These are phyloP conservation scores for Pythium brachiatum DNA, from an alignment of 352 stramenopile genomes.

Conservation along the genomic window DNA sequence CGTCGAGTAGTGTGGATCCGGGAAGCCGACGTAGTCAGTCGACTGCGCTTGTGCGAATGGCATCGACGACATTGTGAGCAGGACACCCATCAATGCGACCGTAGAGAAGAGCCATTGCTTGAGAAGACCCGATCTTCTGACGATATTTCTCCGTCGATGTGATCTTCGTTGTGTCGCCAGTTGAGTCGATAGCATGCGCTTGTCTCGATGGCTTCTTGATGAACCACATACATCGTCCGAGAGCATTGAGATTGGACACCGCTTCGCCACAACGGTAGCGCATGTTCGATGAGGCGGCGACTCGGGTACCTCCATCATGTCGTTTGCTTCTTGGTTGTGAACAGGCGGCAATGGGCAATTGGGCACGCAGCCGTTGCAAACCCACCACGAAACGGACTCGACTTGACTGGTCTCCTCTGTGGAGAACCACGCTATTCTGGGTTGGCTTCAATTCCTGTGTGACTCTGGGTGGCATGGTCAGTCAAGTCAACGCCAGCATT, in stretches of 20 bases:
- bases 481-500: background rate
- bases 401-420: no score
- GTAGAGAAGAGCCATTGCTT: background rate
- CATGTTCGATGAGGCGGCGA: background rate
- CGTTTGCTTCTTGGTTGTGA: background rate
- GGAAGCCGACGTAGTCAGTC: constrained; percentile 51
- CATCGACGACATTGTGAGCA: background rate
- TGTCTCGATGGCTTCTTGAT: no score
- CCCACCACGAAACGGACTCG: background rate
- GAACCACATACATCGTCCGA: no score
- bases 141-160: background rate
- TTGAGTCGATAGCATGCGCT: no score
- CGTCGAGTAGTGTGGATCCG: constrained; percentile 60
- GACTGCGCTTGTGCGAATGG: constrained; percentile 36
- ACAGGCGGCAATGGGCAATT: background rate
- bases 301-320: background rate
- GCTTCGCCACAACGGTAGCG: background rate
- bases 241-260: no score
- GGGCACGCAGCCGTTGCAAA: constrained; percentile 1
- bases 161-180: background rate
- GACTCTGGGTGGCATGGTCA: background rate
- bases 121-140: background rate
- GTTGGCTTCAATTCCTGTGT: no score
- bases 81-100: background rate
- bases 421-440: background rate